Evolutionary conservation across 768 basidiomycete genomes (phyloP).

Genomic region (Tulasnella sp.): DNA sequence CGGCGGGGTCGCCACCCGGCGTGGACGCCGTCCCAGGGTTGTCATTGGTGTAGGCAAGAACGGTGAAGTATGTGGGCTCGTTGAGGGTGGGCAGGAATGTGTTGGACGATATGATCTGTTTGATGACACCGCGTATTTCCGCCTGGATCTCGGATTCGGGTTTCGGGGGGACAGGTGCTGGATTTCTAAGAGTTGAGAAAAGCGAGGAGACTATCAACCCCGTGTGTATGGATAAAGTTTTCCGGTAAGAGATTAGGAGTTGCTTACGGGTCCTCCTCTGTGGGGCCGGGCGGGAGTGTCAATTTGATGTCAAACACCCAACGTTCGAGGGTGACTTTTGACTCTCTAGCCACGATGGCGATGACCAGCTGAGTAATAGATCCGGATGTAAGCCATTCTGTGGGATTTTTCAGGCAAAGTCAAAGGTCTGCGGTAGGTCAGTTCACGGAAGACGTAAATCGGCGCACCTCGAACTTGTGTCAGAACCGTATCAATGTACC

Average conservation of each 20-base stretch:
- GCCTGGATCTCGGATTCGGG: constrained; percentile 86
- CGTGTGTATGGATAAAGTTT: not conserved
- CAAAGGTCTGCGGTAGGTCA: not conserved
- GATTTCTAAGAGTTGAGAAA: not conserved
- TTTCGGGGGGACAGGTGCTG: constrained; percentile 36
- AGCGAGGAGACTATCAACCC: not conserved
- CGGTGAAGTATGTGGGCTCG: constrained; percentile 94
- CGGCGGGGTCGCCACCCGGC: not conserved
- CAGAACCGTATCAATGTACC: constrained; percentile 89
- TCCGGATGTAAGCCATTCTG: constrained; percentile 90
- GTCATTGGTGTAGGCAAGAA: constrained; percentile 87
- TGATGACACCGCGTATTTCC: constrained; percentile 94
- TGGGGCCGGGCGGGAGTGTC: constrained; percentile 48
- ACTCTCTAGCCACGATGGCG: constrained; percentile 92
- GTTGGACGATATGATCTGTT: constrained; percentile 94
- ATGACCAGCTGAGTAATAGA: constrained; percentile 90
- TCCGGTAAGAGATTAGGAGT: too few relatives aligned
- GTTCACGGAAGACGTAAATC: not conserved
- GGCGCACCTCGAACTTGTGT: constrained; percentile 81
- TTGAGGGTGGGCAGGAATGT: constrained; percentile 94
- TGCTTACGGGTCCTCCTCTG: constrained; percentile 39
- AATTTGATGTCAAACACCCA: constrained; percentile 98
- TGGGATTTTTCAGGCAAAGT: not conserved
- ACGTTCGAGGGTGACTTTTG: constrained; percentile 79
- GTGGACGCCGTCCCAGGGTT: constrained; percentile 66